Conservation (phyloP, 805 yeast genomes). For the Teunomyces cretensis region DNA sequence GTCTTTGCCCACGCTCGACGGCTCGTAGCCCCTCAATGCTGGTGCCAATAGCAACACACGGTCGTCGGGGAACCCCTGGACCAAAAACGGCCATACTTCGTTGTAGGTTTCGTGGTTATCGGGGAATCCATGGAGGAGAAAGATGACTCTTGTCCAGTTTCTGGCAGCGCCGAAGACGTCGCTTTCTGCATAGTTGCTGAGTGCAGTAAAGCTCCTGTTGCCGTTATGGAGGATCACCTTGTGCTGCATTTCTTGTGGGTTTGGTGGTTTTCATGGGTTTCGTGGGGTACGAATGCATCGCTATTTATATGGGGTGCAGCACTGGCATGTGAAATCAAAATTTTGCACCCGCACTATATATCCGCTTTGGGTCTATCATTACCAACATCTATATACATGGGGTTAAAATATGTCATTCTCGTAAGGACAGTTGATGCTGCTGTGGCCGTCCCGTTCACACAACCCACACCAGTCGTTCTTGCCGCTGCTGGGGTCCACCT, state of each 20-base stretch:
- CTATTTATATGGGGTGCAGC: too few species aligned
- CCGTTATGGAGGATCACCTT: slow-evolving; percentile 12
- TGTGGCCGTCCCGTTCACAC: slow-evolving; percentile 90
- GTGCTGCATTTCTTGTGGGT: too few species aligned
- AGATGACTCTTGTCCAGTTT: slow-evolving; percentile 8
- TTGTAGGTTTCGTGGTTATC: slow-evolving; percentile 32
- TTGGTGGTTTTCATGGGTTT: too few species aligned
- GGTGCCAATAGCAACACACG: slow-evolving; percentile 31
- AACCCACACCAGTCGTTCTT: slow-evolving; percentile 85
- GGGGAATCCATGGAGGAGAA: slow-evolving; percentile 27
- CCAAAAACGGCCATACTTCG: slow-evolving; percentile 21
- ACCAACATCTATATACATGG: too few species aligned
- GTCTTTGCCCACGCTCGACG: slow-evolving; percentile 24
- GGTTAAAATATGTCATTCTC: slow-evolving; percentile 56
- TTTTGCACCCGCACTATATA: too few species aligned
- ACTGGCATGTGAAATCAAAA: too few species aligned
- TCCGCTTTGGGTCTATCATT: too few species aligned
- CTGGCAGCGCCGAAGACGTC: slow-evolving; percentile 14
- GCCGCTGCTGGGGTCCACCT: slow-evolving; percentile 70
- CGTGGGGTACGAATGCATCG: too few species aligned
- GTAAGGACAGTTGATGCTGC: slow-evolving; percentile 83
- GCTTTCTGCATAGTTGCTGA: slow-evolving; percentile 14
- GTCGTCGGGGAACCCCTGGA: slow-evolving; percentile 14
- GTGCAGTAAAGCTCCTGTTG: slow-evolving; percentile 18
- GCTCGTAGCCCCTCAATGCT: slow-evolving; percentile 38